These are phyloP conservation scores for Penicillium sp. DNA, from an alignment of 2,329 filamentous ascomycete genomes.

Conservation along the genomic window DNA sequence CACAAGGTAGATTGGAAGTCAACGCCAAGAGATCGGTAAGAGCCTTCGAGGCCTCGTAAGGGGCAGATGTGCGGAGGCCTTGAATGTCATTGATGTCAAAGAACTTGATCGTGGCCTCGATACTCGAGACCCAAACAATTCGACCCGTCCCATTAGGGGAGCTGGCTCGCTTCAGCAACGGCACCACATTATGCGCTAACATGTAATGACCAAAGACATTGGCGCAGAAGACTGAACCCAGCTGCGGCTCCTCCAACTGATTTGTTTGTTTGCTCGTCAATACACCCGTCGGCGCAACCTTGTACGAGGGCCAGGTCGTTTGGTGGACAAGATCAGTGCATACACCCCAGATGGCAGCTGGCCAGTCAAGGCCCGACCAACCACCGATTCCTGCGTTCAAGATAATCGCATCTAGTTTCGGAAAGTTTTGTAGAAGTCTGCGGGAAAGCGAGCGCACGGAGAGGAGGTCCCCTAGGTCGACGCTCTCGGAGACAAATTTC, in stretches of 20 bases:
- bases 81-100: conserved; percentile 77
- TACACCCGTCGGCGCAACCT: conserved; percentile 64
- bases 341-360: conserved; percentile 58
- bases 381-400: conserved; percentile 90
- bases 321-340: conserved; percentile 68
- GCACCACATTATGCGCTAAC: conserved; percentile 77
- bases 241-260: conserved; percentile 54
- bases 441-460: conserved; percentile 60
- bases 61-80: conserved; percentile 61
- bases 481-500: conserved; percentile 58
- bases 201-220: conserved; percentile 97
- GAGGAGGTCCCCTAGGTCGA: conserved; percentile 61
- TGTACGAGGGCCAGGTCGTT: conserved; percentile 78
- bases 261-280: conserved; percentile 57
- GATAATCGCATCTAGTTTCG: conserved; percentile 76
- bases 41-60: conserved; percentile 88
- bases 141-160: conserved; percentile 57
- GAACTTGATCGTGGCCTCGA: conserved; percentile 67
- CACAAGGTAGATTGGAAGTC: conserved; percentile 69
- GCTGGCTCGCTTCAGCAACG: conserved; percentile 65
- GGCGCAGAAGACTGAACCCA: conserved; percentile 85
- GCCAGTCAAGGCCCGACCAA: conserved; percentile 79
- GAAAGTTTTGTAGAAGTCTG: conserved; percentile 56
- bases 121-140: conserved; percentile 84
- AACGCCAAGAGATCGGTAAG: conserved; percentile 83